Percentiles rank a stretch among this genome's conserved stretches.
These are phyloP conservation scores for Eimeria praecox DNA, from an alignment of 169 alveolate genomes.

Conservation along the genomic window DNA sequence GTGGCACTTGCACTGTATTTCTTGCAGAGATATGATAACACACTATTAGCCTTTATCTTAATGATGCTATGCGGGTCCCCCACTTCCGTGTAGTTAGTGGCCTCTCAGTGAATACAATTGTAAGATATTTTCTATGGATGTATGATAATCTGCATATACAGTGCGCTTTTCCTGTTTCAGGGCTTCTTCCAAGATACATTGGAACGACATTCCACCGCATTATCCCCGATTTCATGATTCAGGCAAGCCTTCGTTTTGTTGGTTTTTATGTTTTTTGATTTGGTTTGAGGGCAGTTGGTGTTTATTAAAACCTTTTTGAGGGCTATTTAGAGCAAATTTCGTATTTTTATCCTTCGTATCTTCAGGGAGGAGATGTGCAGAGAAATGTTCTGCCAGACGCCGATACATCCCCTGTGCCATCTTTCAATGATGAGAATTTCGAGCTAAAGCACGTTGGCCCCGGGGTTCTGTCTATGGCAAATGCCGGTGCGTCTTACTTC, in stretches of 20 bases:
- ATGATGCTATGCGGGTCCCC: background rate
- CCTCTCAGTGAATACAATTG: background rate
- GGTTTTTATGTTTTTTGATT: background rate
- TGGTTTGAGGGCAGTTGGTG: no score
- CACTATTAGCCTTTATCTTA: background rate
- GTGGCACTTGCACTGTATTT: background rate
- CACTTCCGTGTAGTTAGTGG: background rate
- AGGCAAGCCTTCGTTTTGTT: constrained; percentile 23
- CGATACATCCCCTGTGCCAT: constrained; percentile 94
- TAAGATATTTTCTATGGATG: background rate
- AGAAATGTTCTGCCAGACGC: constrained; percentile 93
- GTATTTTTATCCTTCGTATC: background rate
- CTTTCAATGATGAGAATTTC: constrained; percentile 97
- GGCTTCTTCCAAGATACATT: constrained; percentile 90
- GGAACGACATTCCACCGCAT: constrained; percentile 95
- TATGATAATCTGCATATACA: background rate
- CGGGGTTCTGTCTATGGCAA: constrained; percentile 97
- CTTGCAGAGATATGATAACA: background rate
- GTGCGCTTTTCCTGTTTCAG: constrained; percentile 9
- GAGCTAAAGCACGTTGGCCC: constrained; percentile 93
- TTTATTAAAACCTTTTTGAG: no score
- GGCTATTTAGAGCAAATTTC: no score
- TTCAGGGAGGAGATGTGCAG: constrained; percentile 98
- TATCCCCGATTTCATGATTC: constrained; percentile 94
- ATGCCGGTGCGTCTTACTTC: constrained; percentile 91